Base-by-base conservation (phyloP, 148 eudicot species). In the Camellia japonica region DNA sequence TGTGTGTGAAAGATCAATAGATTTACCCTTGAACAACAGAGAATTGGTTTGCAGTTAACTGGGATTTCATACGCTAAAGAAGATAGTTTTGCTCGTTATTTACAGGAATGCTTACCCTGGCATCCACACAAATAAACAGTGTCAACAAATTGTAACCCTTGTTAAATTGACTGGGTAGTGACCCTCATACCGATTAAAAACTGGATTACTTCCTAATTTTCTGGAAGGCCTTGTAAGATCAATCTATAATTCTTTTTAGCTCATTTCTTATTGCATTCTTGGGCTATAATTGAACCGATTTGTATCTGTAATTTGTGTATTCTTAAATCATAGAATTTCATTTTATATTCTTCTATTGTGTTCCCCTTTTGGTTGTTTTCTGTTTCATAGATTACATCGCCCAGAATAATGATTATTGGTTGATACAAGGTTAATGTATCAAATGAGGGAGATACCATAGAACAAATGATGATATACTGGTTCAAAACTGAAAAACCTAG, bases 1-100 rank as follows among this genome's bases (percentile, higher is more conserved):
- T 91, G 80, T 94, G 97, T 64, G 84, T 88, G 60, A 91, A 86
- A 79, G 89, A 91, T 58, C 87, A 82, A 55, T 90, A 89, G 82
- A 49, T 11, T 54, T 71, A 68, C 76, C 71, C 60, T 14, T 18
- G 19, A 23, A 60, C 16, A 13, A 60, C 69, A 9, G 56, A 64
- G 65, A 42, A 55, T 65, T 2, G 19, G 68, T 68, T 15, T 15
- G 7, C 18, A 68, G 72, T 52, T 56, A 42, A 7, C 46, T 2
- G 43, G 44, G 66, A 47, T 13, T 54, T 41, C 62, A 61, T 23
- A 47, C 23, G 23, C 23, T 23, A 23, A 23, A 23, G 23, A 23
- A 23, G 23, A 23, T 23, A 23, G 23, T 23, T 23, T 23, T 23
- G 23, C 46, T 77, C 55, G 47, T 13, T 19, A n/a, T 54, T 18